These are phyloP conservation scores for Alternaria atra DNA, from an alignment of 2,329 filamentous ascomycete genomes.

Conservation along the genomic window DNA sequence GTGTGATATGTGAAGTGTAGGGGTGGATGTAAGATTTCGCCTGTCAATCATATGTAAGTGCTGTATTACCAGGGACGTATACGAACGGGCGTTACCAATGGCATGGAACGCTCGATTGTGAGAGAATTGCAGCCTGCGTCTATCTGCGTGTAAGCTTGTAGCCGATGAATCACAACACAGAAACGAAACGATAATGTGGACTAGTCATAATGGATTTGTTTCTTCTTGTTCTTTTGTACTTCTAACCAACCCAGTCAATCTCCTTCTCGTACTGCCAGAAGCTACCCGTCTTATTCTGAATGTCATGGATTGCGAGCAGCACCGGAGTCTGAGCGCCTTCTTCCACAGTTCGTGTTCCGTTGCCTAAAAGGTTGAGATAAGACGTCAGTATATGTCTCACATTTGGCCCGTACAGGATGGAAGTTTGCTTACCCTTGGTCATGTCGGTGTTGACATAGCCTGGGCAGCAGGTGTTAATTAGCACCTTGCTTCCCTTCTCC, in stretches of 20 bases:
- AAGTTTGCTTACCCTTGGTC: constrained; percentile 42
- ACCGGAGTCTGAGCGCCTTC: constrained; percentile 58
- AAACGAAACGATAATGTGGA: neutral
- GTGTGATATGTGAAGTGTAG: neutral
- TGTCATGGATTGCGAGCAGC: constrained; percentile 53
- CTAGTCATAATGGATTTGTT: neutral
- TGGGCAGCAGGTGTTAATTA: constrained; percentile 56
- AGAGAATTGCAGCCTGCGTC: neutral
- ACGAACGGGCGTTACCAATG: neutral
- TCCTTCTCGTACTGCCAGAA: constrained; percentile 54
- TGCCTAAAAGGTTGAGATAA: constrained; percentile 18
- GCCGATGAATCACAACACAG: neutral
- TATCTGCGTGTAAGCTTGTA: neutral
- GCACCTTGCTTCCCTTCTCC: constrained; percentile 42
- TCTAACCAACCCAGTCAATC: constrained; percentile 51
- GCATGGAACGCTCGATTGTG: neutral
- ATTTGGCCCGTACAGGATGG: neutral
- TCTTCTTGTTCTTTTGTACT: neutral
- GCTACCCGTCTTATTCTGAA: constrained; percentile 45
- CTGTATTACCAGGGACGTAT: neutral
- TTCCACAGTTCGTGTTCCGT: constrained; percentile 52
- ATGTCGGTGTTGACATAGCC: constrained; percentile 60
- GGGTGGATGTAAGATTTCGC: neutral
- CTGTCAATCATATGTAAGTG: neutral
- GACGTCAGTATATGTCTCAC: neutral